Evolutionary conservation across 78 protist genomes (phyloP).

Genomic region (Reticulomyxa filosa): DNA sequence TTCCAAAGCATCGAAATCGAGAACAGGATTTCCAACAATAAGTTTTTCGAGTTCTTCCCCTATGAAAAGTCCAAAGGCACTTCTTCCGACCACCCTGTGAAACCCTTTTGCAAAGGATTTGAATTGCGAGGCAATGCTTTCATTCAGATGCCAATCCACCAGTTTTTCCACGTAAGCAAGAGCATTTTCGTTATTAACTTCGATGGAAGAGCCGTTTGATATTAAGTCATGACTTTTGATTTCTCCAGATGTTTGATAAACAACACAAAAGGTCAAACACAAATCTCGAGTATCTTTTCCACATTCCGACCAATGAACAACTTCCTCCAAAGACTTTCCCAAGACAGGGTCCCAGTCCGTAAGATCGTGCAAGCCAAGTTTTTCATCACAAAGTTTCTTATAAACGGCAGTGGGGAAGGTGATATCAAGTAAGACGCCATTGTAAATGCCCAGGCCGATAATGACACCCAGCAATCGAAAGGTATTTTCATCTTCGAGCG

Average conservation of each 20-base stretch:
- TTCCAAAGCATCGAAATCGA: conserved; percentile 70
- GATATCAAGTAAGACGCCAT: conserved; percentile 71
- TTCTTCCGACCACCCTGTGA: conserved; percentile 23
- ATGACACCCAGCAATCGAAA: conserved; percentile 23
- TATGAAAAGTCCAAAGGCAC: neutral
- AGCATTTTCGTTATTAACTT: conserved; percentile 49
- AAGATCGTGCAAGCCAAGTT: conserved; percentile 4
- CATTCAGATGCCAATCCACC: conserved; percentile 27
- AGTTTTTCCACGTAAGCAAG: conserved; percentile 49
- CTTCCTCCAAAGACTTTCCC: conserved; percentile 14
- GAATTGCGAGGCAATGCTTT: conserved; percentile 41
- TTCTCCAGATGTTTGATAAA: conserved; percentile 42
- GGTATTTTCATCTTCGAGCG: conserved; percentile 21
- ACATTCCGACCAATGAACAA: too few relatives aligned
- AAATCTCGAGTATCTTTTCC: too few relatives aligned
- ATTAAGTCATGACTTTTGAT: conserved; percentile 26
- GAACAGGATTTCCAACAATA: conserved; percentile 65
- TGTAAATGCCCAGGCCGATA: conserved; percentile 87
- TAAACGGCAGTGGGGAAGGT: conserved; percentile 68
- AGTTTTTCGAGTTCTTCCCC: conserved; percentile 78
- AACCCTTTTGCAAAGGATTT: conserved; percentile 58
- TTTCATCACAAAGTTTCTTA: conserved; percentile 38
- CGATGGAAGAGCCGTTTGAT: conserved; percentile 43
- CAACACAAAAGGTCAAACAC: conserved; percentile 28
- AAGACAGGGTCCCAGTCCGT: conserved; percentile 28